Conservation (phyloP, 345 rosid genomes). For the Eucalyptus pauciflora region DNA sequence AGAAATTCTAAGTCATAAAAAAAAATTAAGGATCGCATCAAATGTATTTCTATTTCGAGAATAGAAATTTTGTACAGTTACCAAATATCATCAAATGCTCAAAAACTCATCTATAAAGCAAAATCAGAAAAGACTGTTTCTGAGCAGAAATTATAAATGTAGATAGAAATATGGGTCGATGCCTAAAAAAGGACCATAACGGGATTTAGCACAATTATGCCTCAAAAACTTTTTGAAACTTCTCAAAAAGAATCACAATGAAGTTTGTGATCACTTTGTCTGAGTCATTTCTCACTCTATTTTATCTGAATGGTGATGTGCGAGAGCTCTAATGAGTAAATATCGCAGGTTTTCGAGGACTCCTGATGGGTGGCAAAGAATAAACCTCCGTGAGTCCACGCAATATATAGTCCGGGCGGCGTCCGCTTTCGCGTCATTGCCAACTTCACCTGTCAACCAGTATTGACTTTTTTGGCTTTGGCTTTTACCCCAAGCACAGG, state of each 20-base stretch:
- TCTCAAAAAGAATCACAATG: not conserved
- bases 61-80: accelerated
- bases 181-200: not conserved
- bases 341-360: not conserved
- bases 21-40: too few relatives aligned
- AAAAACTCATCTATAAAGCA: too few relatives aligned
- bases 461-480: not conserved
- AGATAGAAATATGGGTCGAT: not conserved
- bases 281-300: not conserved
- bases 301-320: not conserved
- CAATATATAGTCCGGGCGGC: not conserved
- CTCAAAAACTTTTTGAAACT: not conserved
- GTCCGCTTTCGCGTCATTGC: not conserved
- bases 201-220: too few relatives aligned
- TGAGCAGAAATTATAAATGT: not conserved
- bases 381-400: too few relatives aligned
- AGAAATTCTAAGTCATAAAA: too few relatives aligned
- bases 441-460: not conserved
- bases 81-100: too few relatives aligned
- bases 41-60: too few relatives aligned
- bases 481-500: not conserved
- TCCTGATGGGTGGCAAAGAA: not conserved
- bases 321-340: not conserved
- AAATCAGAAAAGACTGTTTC: too few relatives aligned
- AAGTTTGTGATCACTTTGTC: not conserved